Evolutionary conservation across 2,329 filamentous ascomycete species (phyloP), one percentile per base, ranked within the genome.

Genomic region (Microascus cirrosus): DNA sequence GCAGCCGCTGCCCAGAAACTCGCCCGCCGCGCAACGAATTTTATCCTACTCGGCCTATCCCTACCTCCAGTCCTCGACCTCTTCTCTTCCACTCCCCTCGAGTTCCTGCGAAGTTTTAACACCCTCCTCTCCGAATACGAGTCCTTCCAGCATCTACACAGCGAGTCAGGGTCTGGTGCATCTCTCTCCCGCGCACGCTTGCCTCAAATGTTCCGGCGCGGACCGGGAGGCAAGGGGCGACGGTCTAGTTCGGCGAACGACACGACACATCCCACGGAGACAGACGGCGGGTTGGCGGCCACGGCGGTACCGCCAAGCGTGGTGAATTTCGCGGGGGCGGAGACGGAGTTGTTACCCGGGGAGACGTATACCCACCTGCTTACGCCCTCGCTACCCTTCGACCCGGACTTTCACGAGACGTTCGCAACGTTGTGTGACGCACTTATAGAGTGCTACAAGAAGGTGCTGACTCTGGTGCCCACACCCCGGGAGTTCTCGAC

Each of bases 371-470:
- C 85, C 0, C 86, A 93, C 69, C 78, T 99, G 1, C 79, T 96
- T 22, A 97, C 93, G n/a, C 94, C 94, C 0, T 87, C 85, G 18
- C 74, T 99, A 54, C 94, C 94, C 0, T 99, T 99, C 67, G 92
- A 97, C 62, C 94, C 94, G 0, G 94, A 99, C 71, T 99, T 96
- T 67, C 94, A 93, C 70, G 91, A 95, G 74, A 96, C 92, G 0
- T 97, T 97, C 73, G 87, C 91, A 15, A 96, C 94, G 13, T 78
- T 99, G 7, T 97, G 94, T 74, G 94, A 99, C 68, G 90, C 95
- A 2, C 75, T 99, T 61, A 95, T 96, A 65, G 94, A 97, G 70
- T 90, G 86, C 66, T 99, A 99, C 73, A 84, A 85, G 39, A 83
- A 85, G 58, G 82, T 99, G 32, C 76, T 95, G 65, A 78, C 77